Evolutionary conservation across 129 eudicot genomes (phyloP), one percentile per base, ranked within the genome.

Genomic region (Helianthus tuberosus): DNA sequence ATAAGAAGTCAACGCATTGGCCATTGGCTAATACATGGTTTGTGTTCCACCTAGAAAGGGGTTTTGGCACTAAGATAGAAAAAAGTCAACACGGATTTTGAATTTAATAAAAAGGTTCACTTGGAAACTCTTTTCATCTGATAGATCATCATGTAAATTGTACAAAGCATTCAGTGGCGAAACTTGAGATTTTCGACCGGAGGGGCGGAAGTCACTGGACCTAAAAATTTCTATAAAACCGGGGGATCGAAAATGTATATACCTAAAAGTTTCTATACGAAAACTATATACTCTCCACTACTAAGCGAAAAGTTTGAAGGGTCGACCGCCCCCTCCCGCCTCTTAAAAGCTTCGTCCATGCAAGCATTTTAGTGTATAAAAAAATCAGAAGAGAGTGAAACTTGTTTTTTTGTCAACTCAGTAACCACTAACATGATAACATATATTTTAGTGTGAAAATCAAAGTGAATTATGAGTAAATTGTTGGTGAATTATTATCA

Each of bases 1-100:
- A 16, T n/a, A 39, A 15, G 1, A 71, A 52, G 82, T 64, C 77
- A 78, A 71, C 73, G 67, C 47, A 77, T 11, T 68, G 68, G 27
- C 55, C 15, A 69, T 68, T 23, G 54, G 62, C 63, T 70, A 53
- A 71, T n/a, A 14, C 77, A 69, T 59, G 48, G 59, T 69, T 78
- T 64, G 36, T 39, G 29, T 63, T 78, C 77, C 77, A 52, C 73
- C 71, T 52, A 39, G 8, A 6, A 71, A 71, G 73, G 38, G 14
- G 47, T 48, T 68, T 27, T 11, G 49, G 75, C 75, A 76, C 80
- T 77, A 47, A 16, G 64, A 51, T 15, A 14, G 23, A 70, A 70
- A 60, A n/a, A 25, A 58, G 72, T 64, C 61, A 62, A 78, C 77
- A n/a, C 59, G 51, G 61, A 63, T 17, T 14, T 41, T 23, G 15